Conservation (phyloP, 306 rosid genomes). For the Prunus kanzakura region DNA sequence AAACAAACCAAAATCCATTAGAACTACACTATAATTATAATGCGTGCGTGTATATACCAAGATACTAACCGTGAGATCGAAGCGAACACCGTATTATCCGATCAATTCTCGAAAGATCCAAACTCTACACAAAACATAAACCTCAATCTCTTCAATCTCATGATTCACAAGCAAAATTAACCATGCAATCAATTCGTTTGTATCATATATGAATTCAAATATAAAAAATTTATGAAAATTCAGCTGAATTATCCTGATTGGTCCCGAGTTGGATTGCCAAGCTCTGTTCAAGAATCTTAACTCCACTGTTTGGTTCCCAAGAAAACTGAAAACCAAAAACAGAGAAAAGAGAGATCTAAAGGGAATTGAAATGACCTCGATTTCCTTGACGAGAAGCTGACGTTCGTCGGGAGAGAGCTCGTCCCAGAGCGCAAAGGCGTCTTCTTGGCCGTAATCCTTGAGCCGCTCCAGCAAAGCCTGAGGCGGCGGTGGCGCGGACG, state of each 20-base stretch:
- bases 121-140: constrained; percentile 39
- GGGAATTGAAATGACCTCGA: constrained; percentile 42
- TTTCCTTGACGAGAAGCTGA: constrained; percentile 73
- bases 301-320: not conserved
- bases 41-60: not conserved
- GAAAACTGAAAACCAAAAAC: not conserved
- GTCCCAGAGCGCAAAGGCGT: constrained; percentile 86
- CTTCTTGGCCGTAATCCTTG: constrained; percentile 97
- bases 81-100: constrained; percentile 91
- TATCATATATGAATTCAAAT: not conserved
- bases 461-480: constrained; percentile 81
- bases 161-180: not conserved
- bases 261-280: not conserved
- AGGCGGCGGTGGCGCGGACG: constrained; percentile 43
- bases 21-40: not conserved
- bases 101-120: constrained; percentile 86
- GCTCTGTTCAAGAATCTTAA: not conserved
- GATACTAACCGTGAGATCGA: constrained; percentile 70
- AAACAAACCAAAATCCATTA: constrained; percentile 10
- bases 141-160: not conserved
- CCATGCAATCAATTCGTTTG: not conserved
- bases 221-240: not conserved
- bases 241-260: not conserved
- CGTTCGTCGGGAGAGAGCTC: constrained; percentile 86
- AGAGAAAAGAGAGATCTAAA: constrained; percentile 15